These are phyloP conservation scores for Asparagopsis taxiformis DNA, from an alignment of 31 red algal genomes.

Conservation along the genomic window DNA sequence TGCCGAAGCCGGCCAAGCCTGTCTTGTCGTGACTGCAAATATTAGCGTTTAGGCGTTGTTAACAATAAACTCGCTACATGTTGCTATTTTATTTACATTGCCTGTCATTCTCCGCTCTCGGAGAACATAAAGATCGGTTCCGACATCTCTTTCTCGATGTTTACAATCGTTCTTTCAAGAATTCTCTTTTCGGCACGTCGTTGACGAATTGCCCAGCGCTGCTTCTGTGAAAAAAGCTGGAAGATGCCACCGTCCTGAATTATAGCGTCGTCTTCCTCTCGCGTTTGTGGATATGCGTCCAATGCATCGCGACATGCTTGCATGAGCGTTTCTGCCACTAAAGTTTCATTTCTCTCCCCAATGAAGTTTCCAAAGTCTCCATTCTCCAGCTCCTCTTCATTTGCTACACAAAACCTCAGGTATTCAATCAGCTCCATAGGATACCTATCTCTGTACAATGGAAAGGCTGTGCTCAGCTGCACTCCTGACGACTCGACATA, in stretches of 20 bases:
- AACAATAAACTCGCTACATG: background rate
- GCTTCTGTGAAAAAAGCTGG: conserved; percentile 67
- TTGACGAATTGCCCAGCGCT: conserved; percentile 82
- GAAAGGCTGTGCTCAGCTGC: conserved; percentile 52
- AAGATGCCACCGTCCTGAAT: conserved; percentile 68
- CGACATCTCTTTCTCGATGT: conserved; percentile 60
- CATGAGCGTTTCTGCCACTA: conserved; percentile 53
- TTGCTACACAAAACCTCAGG: conserved; percentile 70
- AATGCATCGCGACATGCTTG: conserved; percentile 62
- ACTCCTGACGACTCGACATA: conserved; percentile 62
- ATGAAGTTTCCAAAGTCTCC: conserved; percentile 74
- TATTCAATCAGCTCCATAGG: conserved; percentile 92
- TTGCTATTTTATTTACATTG: background rate
- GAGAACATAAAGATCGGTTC: conserved; percentile 67
- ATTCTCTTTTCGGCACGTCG: conserved; percentile 92
- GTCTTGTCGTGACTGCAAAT: conserved; percentile 16
- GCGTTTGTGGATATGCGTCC: conserved; percentile 58
- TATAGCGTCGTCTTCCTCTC: conserved; percentile 83
- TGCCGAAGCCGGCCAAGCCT: conserved; percentile 47
- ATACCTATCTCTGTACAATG: conserved; percentile 87
- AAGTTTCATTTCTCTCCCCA: conserved; percentile 65
- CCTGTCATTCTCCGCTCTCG: background rate
- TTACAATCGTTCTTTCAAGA: conserved; percentile 79
- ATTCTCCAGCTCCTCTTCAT: conserved; percentile 52
- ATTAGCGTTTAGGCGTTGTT: background rate